These are phyloP conservation scores for Geosiphon pyriformis DNA, from an alignment of 192 early-diverging fungal genomes.

Conservation along the genomic window DNA sequence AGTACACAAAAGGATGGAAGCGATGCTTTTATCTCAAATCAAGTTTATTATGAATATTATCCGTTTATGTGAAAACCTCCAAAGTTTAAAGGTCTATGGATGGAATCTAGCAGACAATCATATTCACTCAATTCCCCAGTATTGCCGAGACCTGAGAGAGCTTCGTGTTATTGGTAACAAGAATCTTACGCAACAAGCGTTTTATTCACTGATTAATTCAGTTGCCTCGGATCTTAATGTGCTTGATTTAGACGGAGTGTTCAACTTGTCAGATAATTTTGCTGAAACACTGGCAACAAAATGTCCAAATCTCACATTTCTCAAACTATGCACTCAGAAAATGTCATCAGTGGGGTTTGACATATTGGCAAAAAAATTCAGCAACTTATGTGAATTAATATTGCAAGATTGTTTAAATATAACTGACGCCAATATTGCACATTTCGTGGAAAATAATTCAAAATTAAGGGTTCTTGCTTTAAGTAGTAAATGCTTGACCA, in stretches of 20 bases:
- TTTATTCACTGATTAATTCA: slow-evolving; percentile 13
- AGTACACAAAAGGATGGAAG: slow-evolving; percentile 11
- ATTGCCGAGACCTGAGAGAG: background rate
- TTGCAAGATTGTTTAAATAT: slow-evolving; percentile 11
- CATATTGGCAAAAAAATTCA: slow-evolving; percentile 12
- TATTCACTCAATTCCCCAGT: slow-evolving; percentile 17
- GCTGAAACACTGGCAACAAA: slow-evolving; percentile 13
- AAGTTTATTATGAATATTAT: slow-evolving; percentile 19
- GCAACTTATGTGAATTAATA: background rate
- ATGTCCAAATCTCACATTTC: slow-evolving; percentile 4
- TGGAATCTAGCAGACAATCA: slow-evolving; percentile 28
- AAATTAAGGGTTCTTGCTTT: background rate
- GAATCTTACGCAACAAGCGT: background rate
- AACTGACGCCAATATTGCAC: slow-evolving; percentile 1
- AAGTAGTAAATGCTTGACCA: background rate
- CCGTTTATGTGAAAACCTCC: slow-evolving; percentile 29
- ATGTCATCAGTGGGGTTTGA: slow-evolving; percentile 8
- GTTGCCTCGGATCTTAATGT: slow-evolving; percentile 6
- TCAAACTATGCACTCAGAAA: slow-evolving; percentile 15
- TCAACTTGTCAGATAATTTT: slow-evolving; percentile 11
- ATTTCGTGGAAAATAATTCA: slow-evolving; percentile 8
- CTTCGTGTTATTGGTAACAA: slow-evolving; percentile 29
- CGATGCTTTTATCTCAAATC: slow-evolving; percentile 21
- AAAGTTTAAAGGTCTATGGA: slow-evolving; percentile 33
- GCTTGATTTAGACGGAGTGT: slow-evolving; percentile 17